phyloP scores from a whole-genome alignment of 2,329 filamentous ascomycete genomes.

The Trichoderma aggressivum region DNA sequence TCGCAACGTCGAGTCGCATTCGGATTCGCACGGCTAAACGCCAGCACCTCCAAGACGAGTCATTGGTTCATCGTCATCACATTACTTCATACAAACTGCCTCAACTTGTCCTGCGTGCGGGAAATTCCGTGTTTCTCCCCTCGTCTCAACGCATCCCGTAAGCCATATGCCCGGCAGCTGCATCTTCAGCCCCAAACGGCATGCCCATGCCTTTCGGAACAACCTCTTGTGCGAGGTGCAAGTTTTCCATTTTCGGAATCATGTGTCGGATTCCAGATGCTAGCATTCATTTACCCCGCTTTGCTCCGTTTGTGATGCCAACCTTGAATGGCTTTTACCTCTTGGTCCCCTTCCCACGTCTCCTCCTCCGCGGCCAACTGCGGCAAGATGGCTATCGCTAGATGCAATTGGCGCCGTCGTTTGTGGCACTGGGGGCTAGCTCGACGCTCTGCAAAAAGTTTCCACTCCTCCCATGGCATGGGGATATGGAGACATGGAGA shows the following conservation, averaged over 20 bases:
- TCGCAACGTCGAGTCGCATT: not conserved
- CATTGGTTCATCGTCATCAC: not conserved
- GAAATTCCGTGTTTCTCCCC: not conserved
- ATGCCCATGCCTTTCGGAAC: not conserved
- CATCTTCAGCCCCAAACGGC: not conserved
- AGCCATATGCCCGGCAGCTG: not conserved
- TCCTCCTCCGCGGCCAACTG: not conserved
- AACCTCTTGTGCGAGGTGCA: not conserved
- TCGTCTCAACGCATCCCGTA: not conserved
- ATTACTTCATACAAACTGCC: not conserved
- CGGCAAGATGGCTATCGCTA: not conserved
- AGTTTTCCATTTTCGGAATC: not conserved
- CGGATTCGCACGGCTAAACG: not conserved
- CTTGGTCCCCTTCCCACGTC: not conserved
- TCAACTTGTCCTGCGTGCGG: not conserved
- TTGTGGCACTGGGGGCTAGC: not conserved
- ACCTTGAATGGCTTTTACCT: not conserved
- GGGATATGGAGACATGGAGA: not conserved
- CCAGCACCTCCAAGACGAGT: not conserved
- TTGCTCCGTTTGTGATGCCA: not conserved
- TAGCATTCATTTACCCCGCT: slow-evolving; percentile 10
- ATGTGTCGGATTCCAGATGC: not conserved
- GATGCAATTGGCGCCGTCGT: not conserved
- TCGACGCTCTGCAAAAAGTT: not conserved
- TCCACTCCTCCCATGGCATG: not conserved